Evolutionary conservation across 768 basidiomycete species (phyloP).

Genomic region (Coprinellus aureogranulatus): DNA sequence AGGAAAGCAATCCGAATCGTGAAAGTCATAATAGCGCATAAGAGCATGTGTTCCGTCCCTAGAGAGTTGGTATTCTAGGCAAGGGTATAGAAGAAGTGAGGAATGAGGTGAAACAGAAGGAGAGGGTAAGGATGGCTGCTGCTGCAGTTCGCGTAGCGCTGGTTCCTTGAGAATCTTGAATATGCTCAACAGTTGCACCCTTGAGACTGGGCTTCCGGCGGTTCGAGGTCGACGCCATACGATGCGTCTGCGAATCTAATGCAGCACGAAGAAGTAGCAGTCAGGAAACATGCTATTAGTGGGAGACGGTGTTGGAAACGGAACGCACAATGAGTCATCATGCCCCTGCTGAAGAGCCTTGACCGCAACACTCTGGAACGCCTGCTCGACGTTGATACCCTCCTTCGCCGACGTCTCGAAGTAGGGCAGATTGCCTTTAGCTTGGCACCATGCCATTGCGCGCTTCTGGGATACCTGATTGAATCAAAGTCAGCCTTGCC

Average conservation of each 20-base stretch:
- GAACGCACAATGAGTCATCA: not conserved
- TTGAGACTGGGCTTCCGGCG: not conserved
- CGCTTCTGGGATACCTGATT: constrained; percentile 95
- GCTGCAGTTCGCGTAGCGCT: too few relatives aligned
- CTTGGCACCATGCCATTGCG: constrained; percentile 99
- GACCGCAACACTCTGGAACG: constrained; percentile 99
- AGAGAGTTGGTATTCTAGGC: too few relatives aligned
- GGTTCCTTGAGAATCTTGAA: too few relatives aligned
- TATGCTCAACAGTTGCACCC: constrained; percentile 6
- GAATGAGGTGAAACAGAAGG: too few relatives aligned
- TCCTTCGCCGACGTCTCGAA: constrained; percentile 99
- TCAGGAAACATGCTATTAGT: not conserved
- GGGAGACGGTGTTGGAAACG: not conserved
- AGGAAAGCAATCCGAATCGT: too few relatives aligned
- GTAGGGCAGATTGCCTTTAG: constrained; percentile 99
- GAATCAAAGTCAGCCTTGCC: too few relatives aligned
- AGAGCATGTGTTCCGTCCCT: too few relatives aligned
- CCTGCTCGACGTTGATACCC: constrained; percentile 99
- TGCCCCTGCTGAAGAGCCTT: constrained; percentile 88
- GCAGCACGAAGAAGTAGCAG: not conserved
- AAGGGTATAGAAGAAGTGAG: too few relatives aligned
- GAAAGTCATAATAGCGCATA: too few relatives aligned
- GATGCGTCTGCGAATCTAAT: not conserved
- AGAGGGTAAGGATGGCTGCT: too few relatives aligned
- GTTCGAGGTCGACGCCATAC: constrained; percentile 2